Conservation (phyloP, 2,329 filamentous ascomycete genomes). For the Penicillium oxalicum region DNA sequence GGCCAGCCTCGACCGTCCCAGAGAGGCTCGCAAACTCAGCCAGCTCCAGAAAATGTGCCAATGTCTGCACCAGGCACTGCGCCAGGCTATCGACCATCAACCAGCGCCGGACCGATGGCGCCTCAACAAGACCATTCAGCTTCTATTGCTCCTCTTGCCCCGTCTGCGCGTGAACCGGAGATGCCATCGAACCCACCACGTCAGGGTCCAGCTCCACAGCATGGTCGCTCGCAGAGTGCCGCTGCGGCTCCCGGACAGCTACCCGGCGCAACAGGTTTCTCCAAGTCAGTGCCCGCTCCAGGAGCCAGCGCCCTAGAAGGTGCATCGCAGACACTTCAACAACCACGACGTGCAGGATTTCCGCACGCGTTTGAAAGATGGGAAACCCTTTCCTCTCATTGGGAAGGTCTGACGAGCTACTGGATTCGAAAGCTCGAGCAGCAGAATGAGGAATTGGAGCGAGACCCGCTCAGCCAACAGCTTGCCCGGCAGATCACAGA, state of each 20-base stretch:
- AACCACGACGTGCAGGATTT: constrained; percentile 60
- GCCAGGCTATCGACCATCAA: constrained; percentile 10
- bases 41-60: constrained; percentile 11
- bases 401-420: constrained; percentile 95
- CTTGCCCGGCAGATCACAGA: constrained; percentile 92
- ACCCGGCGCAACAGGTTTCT: constrained; percentile 14
- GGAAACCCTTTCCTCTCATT: constrained; percentile 94
- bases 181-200: constrained; percentile 16
- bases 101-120: constrained; percentile 9
- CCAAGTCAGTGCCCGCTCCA: constrained; percentile 24
- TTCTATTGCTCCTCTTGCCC: constrained; percentile 2
- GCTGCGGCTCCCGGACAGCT: constrained; percentile 15
- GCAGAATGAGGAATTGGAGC: constrained; percentile 77
- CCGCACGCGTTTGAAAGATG: constrained; percentile 96
- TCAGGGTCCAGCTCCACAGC: constrained; percentile 23
- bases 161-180: not conserved
- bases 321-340: constrained; percentile 29
- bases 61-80: constrained; percentile 9
- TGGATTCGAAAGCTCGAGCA: constrained; percentile 92
- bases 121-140: constrained; percentile 18
- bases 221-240: constrained; percentile 17
- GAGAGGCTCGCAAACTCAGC: constrained; percentile 9
- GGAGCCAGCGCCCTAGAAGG: constrained; percentile 19
- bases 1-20: constrained; percentile 10
- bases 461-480: constrained; percentile 78